Percentiles rank a stretch among this genome's conserved stretches.
phyloP scores from a whole-genome alignment of 768 basidiomycete species.

The Termitomyces sp. region DNA sequence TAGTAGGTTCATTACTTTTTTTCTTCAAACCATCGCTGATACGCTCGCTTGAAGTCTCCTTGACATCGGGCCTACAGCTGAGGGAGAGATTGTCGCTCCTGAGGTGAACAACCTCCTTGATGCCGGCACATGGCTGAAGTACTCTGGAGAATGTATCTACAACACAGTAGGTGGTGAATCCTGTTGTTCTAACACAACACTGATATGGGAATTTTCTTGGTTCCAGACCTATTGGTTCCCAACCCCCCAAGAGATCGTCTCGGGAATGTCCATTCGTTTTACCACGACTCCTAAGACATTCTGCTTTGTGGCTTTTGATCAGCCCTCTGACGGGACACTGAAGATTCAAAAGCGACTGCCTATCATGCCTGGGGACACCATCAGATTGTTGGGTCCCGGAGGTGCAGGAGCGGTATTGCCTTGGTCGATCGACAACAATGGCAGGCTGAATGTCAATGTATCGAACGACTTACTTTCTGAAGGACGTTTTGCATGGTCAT shows the following conservation, averaged over 20 bases:
- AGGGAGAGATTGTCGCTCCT: constrained; percentile 46
- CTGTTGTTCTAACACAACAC: not conserved
- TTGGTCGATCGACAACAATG: constrained; percentile 26
- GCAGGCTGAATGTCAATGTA: constrained; percentile 23
- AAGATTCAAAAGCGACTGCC: constrained; percentile 40
- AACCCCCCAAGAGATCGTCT: constrained; percentile 30
- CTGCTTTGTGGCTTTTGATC: constrained; percentile 40
- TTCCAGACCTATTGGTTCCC: constrained; percentile 44
- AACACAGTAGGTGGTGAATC: constrained; percentile 34
- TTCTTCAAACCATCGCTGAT: not conserved
- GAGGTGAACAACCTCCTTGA: constrained; percentile 43
- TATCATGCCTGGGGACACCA: constrained; percentile 34
- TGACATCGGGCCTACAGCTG: constrained; percentile 50
- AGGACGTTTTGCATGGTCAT: constrained; percentile 22
- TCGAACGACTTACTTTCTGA: constrained; percentile 9
- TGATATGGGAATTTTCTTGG: not conserved
- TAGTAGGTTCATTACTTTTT: constrained; percentile 26
- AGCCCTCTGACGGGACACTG: constrained; percentile 27
- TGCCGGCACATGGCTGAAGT: constrained; percentile 48
- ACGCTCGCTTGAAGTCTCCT: constrained; percentile 31
- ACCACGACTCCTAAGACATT: constrained; percentile 46
- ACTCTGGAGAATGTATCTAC: constrained; percentile 48
- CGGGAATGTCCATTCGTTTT: constrained; percentile 35
- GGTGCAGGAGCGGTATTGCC: constrained; percentile 15
- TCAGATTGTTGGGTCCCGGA: constrained; percentile 30